Base-by-base conservation (phyloP, 345 rosid species). In the Moricandia arvensis region DNA sequence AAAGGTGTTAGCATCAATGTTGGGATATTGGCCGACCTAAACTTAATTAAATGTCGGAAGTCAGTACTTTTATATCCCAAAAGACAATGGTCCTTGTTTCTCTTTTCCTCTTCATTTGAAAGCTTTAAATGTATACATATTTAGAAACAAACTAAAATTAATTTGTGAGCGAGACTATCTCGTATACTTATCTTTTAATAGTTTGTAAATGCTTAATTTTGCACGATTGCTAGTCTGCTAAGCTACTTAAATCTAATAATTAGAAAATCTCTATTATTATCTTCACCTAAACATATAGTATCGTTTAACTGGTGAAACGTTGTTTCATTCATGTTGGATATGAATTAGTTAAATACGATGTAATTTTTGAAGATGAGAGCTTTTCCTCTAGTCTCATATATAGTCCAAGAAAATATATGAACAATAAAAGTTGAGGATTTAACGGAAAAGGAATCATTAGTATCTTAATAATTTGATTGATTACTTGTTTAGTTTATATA, bases 1-100 rank as follows among this genome's bases (percentile, higher is more conserved):
- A 62, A 61, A 37, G 37, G 63, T 81, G 90, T 85, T 86, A 69
- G 62, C 64, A 75, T 87, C 89, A 81, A n/a, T 90, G 93, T 76
- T 74, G 69, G 82, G 58, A 83, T 80, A 87, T 88, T 86, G 34
- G 59, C 93, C 91, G 90, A 88, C 93, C 90, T 53, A 74, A 78
- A 74, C 81, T 82, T 82, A 69, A 76, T 75, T 21, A 53, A 21
- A 24, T 85, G 92, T 86, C 90, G 82, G 82, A 7, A 54, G 53
- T 76, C 66, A 81, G 76, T 35, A 71, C 57, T 70, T 66, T 66
- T 79, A n/a, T n/a, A 73, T 71, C 62, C 33, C 77, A 47, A 41
- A 77, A 76, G 11, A 61, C 66, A 34, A 34, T 34, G 47, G 66
- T 34, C 47, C 2, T 62, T 34, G 66, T 34, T 34, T 62, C 65